Evolutionary conservation across 139 green algal genomes (phyloP), one percentile per base, ranked within the genome.

Genomic region (Chlamydomonas sp.): DNA sequence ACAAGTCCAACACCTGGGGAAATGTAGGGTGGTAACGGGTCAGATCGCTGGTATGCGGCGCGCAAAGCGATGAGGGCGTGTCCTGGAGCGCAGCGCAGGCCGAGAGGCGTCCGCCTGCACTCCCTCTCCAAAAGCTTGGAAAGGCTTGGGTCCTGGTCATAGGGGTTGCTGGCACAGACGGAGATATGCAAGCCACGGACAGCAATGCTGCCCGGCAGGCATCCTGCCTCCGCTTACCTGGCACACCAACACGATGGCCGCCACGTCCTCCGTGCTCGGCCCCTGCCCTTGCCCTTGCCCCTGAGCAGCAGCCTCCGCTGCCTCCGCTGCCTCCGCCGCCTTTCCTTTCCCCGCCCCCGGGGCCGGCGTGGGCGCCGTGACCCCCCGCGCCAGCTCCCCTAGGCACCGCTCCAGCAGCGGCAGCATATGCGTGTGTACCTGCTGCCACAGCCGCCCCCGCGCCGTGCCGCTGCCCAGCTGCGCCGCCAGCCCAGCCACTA

Each of bases 321-420:
- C 62, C 61, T 8, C 69, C 63, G 73, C 73, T 10, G 61, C 73
- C 63, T 1, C 59, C 63, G 49, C 5, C n/a, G 6, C 66, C 73
- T 6, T 9, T 62, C 61, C 77, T 0, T 76, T n/a, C n/a, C 8
- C 69, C 60, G 18, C n/a, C 57, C 18, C 72, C n/a, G 71, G 59
- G 6, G 60, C 72, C 73, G 31, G 31, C 31, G 31, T 49, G 31
- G 31, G 31, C 31, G 31, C 31, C 31, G 31, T 49, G 31, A 87
- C 83, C 4, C 4, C 31, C 3, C 83, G 59, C 14, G 83, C 78
- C 77, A 85, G 71, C 85, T 90, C 83, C 64, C 68, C 71, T 2
- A 88, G 73, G 73, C 85, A 90, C 1, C 88, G 80, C 85, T 91
- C 88, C 77, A 93, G 80, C 18, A 89, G 64, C 0, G 88, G 90